Conservation (phyloP, 495 filamentous ascomycete genomes). For the Gamarada debralockiae region DNA sequence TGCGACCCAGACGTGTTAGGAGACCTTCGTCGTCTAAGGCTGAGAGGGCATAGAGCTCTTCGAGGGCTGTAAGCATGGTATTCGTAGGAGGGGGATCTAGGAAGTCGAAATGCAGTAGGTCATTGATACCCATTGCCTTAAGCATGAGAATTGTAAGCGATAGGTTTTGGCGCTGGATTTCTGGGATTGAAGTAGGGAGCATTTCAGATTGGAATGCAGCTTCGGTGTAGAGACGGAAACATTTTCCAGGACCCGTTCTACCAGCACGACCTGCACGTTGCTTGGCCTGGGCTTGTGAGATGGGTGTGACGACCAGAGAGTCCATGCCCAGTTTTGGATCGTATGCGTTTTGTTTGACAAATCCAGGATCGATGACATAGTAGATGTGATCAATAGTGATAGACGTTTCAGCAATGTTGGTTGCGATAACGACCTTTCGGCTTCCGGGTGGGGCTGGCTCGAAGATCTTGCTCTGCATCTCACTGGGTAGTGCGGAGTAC, state of each 20-base stretch:
- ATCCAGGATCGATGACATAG: constrained; percentile 96
- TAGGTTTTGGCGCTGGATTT: constrained; percentile 96
- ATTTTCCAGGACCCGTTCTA: constrained; percentile 93
- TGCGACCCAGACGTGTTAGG: constrained; percentile 84
- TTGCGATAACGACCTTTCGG: constrained; percentile 95
- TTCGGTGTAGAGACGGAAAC: constrained; percentile 94
- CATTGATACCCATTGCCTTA: constrained; percentile 99
- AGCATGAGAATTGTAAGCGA: constrained; percentile 94
- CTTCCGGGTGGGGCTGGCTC: constrained; percentile 86
- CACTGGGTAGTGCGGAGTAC: constrained; percentile 86
- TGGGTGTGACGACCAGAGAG: constrained; percentile 87
- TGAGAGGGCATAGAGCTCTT: constrained; percentile 89
- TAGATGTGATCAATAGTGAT: constrained; percentile 98
- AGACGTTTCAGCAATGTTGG: constrained; percentile 96
- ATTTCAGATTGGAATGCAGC: constrained; percentile 95
- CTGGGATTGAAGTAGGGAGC: constrained; percentile 91
- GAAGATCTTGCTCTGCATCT: constrained; percentile 93
- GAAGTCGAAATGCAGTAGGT: constrained; percentile 95
- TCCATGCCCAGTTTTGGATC: constrained; percentile 99
- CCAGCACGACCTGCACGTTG: constrained; percentile 92
- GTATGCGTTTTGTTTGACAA: constrained; percentile 96
- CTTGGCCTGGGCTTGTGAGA: constrained; percentile 95
- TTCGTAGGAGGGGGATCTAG: constrained; percentile 98
- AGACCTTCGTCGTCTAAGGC: constrained; percentile 96
- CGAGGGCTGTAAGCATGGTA: constrained; percentile 93